A percentile compares a stretch with the other conserved stretches of the same genome.
These are phyloP conservation scores for Tetrahymena elliotti DNA, from an alignment of 73 alveolate genomes.

Conservation along the genomic window DNA sequence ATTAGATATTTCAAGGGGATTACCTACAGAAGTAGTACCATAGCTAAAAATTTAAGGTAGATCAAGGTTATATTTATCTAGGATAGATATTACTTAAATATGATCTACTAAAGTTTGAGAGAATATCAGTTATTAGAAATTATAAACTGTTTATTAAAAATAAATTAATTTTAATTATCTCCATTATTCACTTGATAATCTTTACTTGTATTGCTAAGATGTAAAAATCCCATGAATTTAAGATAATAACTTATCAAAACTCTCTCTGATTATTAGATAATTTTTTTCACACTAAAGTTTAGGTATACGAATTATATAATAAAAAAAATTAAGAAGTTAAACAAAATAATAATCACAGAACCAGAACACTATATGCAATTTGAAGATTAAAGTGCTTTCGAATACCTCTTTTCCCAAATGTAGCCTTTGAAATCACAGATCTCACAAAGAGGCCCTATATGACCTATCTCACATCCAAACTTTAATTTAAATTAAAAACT, in stretches of 20 bases:
- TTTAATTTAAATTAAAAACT: background rate
- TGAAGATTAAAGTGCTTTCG: background rate
- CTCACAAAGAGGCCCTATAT: background rate
- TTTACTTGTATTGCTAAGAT: background rate
- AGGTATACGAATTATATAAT: background rate
- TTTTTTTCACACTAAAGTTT: background rate
- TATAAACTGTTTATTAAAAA: background rate
- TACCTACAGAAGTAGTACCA: background rate
- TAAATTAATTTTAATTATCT: background rate
- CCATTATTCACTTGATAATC: background rate
- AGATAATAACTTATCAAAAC: background rate
- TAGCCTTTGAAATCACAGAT: background rate
- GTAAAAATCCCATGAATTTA: background rate
- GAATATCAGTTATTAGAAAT: background rate
- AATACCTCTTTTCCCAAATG: background rate
- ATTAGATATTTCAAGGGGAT: background rate
- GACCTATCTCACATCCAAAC: background rate
- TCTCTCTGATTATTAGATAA: background rate
- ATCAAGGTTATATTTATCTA: background rate
- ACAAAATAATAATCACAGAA: background rate
- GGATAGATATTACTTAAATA: background rate
- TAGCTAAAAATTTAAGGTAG: background rate
- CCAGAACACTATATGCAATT: background rate
- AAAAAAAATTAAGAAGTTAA: background rate
- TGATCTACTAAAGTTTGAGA: background rate